Evolutionary conservation across 2,329 filamentous ascomycete species (phyloP), one percentile per base, ranked within the genome.

Genomic region (Elsinoe necatrix): DNA sequence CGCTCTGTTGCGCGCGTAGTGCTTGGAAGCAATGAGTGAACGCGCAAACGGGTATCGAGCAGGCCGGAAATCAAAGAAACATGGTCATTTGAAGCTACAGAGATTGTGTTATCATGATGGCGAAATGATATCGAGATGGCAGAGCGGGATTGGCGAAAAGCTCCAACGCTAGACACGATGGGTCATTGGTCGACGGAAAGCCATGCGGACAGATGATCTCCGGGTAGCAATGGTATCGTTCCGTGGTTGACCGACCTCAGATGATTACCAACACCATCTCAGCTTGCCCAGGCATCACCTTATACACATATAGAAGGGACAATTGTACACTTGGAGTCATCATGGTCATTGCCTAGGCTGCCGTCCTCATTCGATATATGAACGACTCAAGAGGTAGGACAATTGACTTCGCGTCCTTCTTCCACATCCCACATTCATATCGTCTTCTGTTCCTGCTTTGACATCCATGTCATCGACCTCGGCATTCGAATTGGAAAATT

Each of bases 51-150:
- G 43, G 20, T 52, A 35, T 35, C 18, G 9, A 37, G 16, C 27
- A 20, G 20, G 31, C n/a, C 27, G 9, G 2, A 31, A 25, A 3
- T 18, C 21, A 27, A 6, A 55, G n/a, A 16, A 23, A 27, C 31
- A 18, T 35, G 23, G 50, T 8, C 18, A n/a, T 20, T 29, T 25
- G 20, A 27, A 54, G 31, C 14, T 14, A 14, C 16, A 21, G 16
- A 14, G 23, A 27, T 29, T 21, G 21, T 52, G 48, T 52, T 52
- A 52, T 52, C 48, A 52, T 52, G 5, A 52, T 52, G 25, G 48
- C 48, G 48, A 52, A 20, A 23, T 37, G 48, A 52, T 52, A 52
- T 52, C 48, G 48, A 23, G 48, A 29, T 34, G 29, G 21, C 9
- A n/a, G 2, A 4, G 27, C 41, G 20, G 41, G 41, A 43, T 43